Evolutionary conservation across 306 rosid species (phyloP).

Genomic region (Dalbergia cultrata): DNA sequence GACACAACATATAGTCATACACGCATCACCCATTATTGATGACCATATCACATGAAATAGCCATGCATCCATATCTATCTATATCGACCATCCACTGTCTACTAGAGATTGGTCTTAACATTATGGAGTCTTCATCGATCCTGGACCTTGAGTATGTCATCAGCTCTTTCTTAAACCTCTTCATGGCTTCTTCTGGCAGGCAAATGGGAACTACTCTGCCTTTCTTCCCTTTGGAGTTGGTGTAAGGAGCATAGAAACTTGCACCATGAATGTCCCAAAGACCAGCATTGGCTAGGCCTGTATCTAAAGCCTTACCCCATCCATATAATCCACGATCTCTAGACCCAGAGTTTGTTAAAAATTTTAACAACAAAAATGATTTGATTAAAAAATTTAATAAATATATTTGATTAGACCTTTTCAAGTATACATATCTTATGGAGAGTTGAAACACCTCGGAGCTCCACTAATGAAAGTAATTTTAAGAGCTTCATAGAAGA

Average conservation of each 20-base stretch:
- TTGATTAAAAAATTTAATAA: too few relatives aligned
- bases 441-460: too few relatives aligned
- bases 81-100: background rate
- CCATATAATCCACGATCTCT: slow-evolving; percentile 29
- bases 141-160: background rate
- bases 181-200: slow-evolving; percentile 51
- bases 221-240: slow-evolving; percentile 36
- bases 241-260: slow-evolving; percentile 16
- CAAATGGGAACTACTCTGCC: slow-evolving; percentile 49
- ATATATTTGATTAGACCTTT: too few relatives aligned
- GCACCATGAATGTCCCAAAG: background rate
- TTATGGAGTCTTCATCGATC: background rate
- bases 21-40: background rate
- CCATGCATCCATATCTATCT: background rate
- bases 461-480: too few relatives aligned
- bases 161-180: slow-evolving; percentile 49
- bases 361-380: too few relatives aligned
- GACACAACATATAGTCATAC: too few relatives aligned
- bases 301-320: slow-evolving; percentile 20
- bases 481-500: too few relatives aligned
- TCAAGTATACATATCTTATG: background rate
- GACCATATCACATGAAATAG: background rate
- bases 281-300: background rate
- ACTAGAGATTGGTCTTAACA: slow-evolving; percentile 11
- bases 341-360: background rate